phyloP scores from a whole-genome alignment of 1,284 basidiomycete genomes.

The Heliocybe sulcata region DNA sequence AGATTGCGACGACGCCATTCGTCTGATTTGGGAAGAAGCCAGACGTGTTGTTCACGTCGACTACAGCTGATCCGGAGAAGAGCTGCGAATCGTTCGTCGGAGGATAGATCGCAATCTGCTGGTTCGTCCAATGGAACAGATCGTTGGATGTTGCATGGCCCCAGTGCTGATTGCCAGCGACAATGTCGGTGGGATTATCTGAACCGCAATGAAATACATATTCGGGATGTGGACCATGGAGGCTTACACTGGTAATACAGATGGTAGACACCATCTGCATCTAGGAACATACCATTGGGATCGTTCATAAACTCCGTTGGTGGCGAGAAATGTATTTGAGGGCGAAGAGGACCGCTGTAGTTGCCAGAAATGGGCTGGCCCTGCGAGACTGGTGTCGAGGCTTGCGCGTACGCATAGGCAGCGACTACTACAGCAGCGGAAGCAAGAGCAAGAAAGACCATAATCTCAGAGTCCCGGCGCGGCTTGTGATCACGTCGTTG shows the following conservation, averaged over 20 bases:
- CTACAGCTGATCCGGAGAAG: slow-evolving; percentile 29
- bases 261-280: slow-evolving; percentile 29
- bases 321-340: slow-evolving; percentile 12
- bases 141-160: slow-evolving; percentile 31
- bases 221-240: background rate
- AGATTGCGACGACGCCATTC: slow-evolving; percentile 30
- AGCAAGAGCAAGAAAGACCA: too few species aligned
- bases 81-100: slow-evolving; percentile 15
- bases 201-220: too few species aligned
- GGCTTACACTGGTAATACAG: slow-evolving; percentile 29
- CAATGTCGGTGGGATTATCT: slow-evolving; percentile 24
- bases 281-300: slow-evolving; percentile 29
- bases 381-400: background rate
- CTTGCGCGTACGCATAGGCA: background rate
- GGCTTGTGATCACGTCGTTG: too few species aligned
- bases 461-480: too few species aligned
- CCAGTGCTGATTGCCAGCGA: slow-evolving; percentile 34
- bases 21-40: slow-evolving; percentile 27
- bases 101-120: slow-evolving; percentile 25
- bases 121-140: slow-evolving; percentile 31
- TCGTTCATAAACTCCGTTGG: slow-evolving; percentile 30
- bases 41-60: slow-evolving; percentile 31
- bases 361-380: background rate
- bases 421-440: too few species aligned
- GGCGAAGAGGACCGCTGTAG: background rate